Evolutionary conservation across 2,329 filamentous ascomycete species (phyloP), one percentile per base, ranked within the genome.

Genomic region (Aspergillus niger): DNA sequence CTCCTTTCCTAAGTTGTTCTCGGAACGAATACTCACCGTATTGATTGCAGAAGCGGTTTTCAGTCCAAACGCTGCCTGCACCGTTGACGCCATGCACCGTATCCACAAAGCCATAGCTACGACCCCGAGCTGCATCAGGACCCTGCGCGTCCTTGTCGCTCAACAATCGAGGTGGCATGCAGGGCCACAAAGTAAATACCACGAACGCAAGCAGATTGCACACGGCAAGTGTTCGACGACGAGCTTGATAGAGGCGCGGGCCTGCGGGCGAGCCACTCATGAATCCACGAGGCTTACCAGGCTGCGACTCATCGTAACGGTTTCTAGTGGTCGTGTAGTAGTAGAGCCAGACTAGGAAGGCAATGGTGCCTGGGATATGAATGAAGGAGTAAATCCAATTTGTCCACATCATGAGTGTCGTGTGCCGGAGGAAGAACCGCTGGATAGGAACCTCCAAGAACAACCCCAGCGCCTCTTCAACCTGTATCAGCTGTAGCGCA

Each of bases 361-460:
- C 81, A 65, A 91, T 91, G 5, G 89, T 91, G 13, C 88, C 89
- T 0, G 89, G 89, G 60, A 91, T 91, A 73, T 91, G 89, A 69
- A 92, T 90, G 75, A 91, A 91, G 5, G 88, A 91, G 76, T 91
- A 91, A 28, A 85, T 82, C 69, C 88, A 83, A 75, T 91, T 91
- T 67, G 87, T 89, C 84, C 84, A 90, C 65, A 81, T 84, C 79
- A 92, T 83, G 44, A 89, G 68, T 28, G 78, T 70, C 1, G 86
- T 82, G 55, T 82, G 82, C 20, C 76, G 73, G 53, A 86, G 76
- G 70, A 86, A 85, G 72, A 78, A 83, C 36, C 74, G 73, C 74
- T 91, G 89, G 49, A 91, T 81, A 11, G 78, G 77, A 3, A 85
- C 75, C 73, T 91, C 89, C 77, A 82, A 80, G 73, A 91, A 91